phyloP scores from a whole-genome alignment of 2,329 filamentous ascomycete species.

The Trichoderma semiorbis region DNA sequence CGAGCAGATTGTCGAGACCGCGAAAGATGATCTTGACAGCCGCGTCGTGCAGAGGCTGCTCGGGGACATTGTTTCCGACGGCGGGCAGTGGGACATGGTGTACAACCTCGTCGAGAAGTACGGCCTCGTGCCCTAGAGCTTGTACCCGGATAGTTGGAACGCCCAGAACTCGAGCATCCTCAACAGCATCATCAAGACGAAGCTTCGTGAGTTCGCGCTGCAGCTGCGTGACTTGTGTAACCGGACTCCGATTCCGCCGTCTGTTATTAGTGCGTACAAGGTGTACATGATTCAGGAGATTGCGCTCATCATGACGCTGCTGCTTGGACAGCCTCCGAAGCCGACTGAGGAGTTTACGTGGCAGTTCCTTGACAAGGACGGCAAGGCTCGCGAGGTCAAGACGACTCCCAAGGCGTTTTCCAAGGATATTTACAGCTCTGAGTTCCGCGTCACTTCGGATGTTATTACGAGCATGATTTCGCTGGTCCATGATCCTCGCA shows the following conservation, averaged over 20 bases:
- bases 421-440: conserved; percentile 59
- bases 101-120: conserved; percentile 84
- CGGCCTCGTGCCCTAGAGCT: conserved; percentile 74
- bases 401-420: conserved; percentile 71
- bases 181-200: conserved; percentile 73
- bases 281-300: conserved; percentile 75
- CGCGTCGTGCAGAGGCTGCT: conserved; percentile 70
- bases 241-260: conserved; percentile 30
- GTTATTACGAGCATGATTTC: conserved; percentile 70
- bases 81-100: conserved; percentile 91
- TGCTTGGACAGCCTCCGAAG: conserved; percentile 74
- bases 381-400: conserved; percentile 59
- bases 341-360: conserved; percentile 70
- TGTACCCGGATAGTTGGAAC: conserved; percentile 82
- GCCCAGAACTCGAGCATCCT: conserved; percentile 67
- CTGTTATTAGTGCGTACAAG: conserved; percentile 53
- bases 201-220: conserved; percentile 83
- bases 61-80: conserved; percentile 67
- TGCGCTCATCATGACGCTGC: conserved; percentile 75
- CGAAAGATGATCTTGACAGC: conserved; percentile 65
- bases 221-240: conserved; percentile 58
- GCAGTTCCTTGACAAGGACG: conserved; percentile 70
- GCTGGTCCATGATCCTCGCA: conserved; percentile 80
- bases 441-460: conserved; percentile 55
- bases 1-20: conserved; percentile 76